phyloP scores from a whole-genome alignment of 768 basidiomycete genomes.

The Kwoniella sp. region DNA sequence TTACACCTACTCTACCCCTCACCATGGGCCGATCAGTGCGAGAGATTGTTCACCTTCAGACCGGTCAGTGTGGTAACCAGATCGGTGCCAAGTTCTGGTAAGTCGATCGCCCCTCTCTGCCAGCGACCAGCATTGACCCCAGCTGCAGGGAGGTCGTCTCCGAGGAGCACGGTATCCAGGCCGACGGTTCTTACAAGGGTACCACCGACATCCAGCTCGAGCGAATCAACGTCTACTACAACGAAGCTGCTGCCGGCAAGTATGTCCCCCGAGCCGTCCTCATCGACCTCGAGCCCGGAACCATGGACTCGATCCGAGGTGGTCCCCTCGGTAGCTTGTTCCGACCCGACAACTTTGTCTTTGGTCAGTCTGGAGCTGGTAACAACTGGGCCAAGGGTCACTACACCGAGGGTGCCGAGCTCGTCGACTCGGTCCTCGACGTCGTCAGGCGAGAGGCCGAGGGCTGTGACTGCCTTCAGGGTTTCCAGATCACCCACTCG shows the following conservation, averaged over 20 bases:
- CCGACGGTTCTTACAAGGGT: conserved; percentile 87
- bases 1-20: too few species aligned
- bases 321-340: conserved; percentile 79
- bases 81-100: conserved; percentile 64
- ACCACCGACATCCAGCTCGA: conserved; percentile 92
- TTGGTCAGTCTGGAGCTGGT: conserved; percentile 95
- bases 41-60: conserved; percentile 99
- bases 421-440: conserved; percentile 95
- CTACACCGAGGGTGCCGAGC: conserved; percentile 69
- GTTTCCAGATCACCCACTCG: conserved; percentile 99
- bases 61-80: conserved; percentile 99
- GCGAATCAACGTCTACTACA: conserved; percentile 92
- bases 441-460: conserved; percentile 99
- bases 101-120: conserved; percentile 15
- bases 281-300: conserved; percentile 93
- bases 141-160: conserved; percentile 93
- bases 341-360: conserved; percentile 96
- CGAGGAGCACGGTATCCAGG: conserved; percentile 94
- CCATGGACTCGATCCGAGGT: conserved; percentile 53
- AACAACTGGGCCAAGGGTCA: conserved; percentile 99
- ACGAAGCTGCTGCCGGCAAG: conserved; percentile 89
- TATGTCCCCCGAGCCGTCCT: conserved; percentile 98
- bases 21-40: conserved; percentile 50
- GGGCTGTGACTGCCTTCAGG: conserved; percentile 93
- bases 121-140: not conserved